Evolutionary conservation across 495 filamentous ascomycete species (phyloP).

Genomic region (Lepidopterella palustris): DNA sequence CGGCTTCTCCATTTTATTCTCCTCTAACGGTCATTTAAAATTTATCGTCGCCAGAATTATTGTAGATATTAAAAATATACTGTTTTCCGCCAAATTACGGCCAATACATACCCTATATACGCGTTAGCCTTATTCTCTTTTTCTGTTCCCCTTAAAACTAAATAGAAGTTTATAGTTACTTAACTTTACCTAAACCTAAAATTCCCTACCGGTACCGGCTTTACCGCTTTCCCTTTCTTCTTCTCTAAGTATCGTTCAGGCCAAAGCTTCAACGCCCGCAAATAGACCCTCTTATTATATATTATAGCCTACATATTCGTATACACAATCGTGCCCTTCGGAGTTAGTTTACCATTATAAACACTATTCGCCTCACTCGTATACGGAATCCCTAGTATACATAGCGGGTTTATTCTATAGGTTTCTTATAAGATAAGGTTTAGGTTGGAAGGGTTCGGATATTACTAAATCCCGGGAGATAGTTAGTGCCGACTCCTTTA

Average conservation of each 20-base stretch:
- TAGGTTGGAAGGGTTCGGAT: constrained; percentile 3
- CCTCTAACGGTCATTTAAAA: not conserved
- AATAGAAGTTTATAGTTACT: too few species aligned
- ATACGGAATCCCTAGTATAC: constrained; percentile 11
- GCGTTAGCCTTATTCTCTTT: too few species aligned
- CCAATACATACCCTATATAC: constrained; percentile 17
- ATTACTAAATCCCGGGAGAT: constrained; percentile 8
- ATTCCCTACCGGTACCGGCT: constrained; percentile 45
- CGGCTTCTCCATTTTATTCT: not conserved
- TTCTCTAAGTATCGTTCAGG: constrained; percentile 43
- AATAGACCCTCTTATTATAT: constrained; percentile 38
- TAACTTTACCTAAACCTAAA: constrained; percentile 50
- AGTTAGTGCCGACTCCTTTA: not conserved
- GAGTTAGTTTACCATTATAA: constrained; percentile 43
- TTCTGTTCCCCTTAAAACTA: too few species aligned
- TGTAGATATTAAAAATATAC: not conserved
- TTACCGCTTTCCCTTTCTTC: constrained; percentile 43
- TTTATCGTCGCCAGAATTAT: not conserved
- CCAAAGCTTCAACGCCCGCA: constrained; percentile 39
- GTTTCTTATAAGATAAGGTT: constrained; percentile 10
- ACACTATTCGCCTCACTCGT: constrained; percentile 6
- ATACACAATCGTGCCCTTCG: constrained; percentile 43
- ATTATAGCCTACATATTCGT: constrained; percentile 45
- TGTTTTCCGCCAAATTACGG: constrained; percentile 2
- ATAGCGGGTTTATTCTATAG: constrained; percentile 5